phyloP scores from a whole-genome alignment of 176 grass and related monocot species.

The Guadua angustifolia region DNA sequence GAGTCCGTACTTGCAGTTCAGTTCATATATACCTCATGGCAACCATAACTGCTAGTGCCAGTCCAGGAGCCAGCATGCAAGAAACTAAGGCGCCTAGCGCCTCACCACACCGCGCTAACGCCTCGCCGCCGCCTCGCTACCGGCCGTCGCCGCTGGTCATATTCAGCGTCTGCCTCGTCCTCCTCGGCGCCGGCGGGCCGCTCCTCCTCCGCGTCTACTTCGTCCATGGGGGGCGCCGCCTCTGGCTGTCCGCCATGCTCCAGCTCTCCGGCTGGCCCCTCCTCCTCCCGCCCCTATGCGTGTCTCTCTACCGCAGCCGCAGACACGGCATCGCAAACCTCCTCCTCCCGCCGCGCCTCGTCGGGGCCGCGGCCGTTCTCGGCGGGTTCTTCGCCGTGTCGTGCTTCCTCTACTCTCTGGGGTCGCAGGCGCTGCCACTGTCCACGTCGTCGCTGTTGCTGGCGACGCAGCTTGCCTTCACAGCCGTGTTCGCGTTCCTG shows the following conservation, averaged over 20 bases:
- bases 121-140: constrained; percentile 22
- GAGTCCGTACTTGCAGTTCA: not conserved
- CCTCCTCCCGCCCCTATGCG: constrained; percentile 52
- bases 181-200: constrained; percentile 54
- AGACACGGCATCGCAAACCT: constrained; percentile 18
- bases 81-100: not conserved
- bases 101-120: not conserved
- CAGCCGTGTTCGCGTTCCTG: constrained; percentile 66
- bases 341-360: constrained; percentile 49
- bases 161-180: constrained; percentile 56
- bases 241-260: constrained; percentile 63
- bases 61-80: constrained; percentile 38
- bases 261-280: constrained; percentile 72
- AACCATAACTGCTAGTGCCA: not conserved
- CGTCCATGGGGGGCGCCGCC: constrained; percentile 53
- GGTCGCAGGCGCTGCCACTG: constrained; percentile 62
- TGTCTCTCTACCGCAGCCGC: constrained; percentile 35
- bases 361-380: constrained; percentile 32
- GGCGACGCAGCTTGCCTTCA: constrained; percentile 83
- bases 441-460: constrained; percentile 79
- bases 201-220: constrained; percentile 84
- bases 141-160: constrained; percentile 47
- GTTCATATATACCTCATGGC: constrained; percentile 22
- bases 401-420: constrained; percentile 62
- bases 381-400: constrained; percentile 52